Evolutionary conservation across 148 eudicot genomes (phyloP), one percentile per base, ranked within the genome.

Genomic region (Spergularia marina): DNA sequence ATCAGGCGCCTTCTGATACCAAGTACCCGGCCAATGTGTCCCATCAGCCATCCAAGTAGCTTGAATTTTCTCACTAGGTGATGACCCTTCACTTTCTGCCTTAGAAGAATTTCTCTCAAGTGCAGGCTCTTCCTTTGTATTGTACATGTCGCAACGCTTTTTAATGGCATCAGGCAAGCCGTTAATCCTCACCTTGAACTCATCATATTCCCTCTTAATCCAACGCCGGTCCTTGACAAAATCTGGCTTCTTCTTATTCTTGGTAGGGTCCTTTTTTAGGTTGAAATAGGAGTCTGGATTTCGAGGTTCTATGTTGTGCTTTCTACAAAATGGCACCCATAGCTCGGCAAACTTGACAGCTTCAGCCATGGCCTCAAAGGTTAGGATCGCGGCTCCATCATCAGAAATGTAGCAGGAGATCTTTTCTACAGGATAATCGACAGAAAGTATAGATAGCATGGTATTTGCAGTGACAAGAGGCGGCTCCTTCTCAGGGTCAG

Each of bases 1-100:
- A 81, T 93, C 98, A 18, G 92, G 78, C 0, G 58, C 47, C 44
- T 87, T 51, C 5, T 75, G 66, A 79, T 20, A 87, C 98, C 98
- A 93, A 13, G 97, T 88, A 18, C 98, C 98, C 0, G 98, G 97
- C 97, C 98, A 93, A 71, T 93, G 92, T 0, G 98, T 93, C 7
- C 94, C 98, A 77, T 93, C 97, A 4, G 98, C 94, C 98, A 93
- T 88, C 98, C 98, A 93, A 41, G 98, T 93, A 15, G 97, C 98
- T 67, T 91, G 81, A 57, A 65, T 18, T 12, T 80, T 69, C 15
- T 83, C 83, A 9, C 61, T 69, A 40, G 55, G 54, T 4, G 21
- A 57, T 13, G 44, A 39, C 10, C 72, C 84, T 7, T 80, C 85
- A 52, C 75, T 79, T n/a, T 82, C 84, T 41, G 84, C 86, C 66